A percentile compares a stretch with the other conserved stretches of the same genome.
Evolutionary conservation across 1,139 yeast genomes (phyloP).

Genomic region (Candida sp.): DNA sequence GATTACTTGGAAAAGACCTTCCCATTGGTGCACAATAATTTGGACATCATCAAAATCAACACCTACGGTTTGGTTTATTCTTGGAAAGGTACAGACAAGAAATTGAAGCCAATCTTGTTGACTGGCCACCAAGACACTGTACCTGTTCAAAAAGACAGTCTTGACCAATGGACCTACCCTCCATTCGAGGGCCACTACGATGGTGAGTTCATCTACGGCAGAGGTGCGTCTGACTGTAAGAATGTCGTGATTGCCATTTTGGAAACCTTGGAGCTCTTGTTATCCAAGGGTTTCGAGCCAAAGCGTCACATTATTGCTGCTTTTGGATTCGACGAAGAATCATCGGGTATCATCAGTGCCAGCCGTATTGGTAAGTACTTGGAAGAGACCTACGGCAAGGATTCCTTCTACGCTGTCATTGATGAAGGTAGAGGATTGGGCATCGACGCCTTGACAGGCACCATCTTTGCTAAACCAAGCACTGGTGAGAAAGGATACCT

Average conservation of each 20-base stretch:
- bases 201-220: slow-evolving; percentile 49
- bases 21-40: slow-evolving; percentile 56
- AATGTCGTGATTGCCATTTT: slow-evolving; percentile 41
- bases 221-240: slow-evolving; percentile 49
- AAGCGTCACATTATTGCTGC: slow-evolving; percentile 42
- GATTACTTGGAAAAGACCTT: slow-evolving; percentile 57
- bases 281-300: slow-evolving; percentile 33
- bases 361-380: slow-evolving; percentile 27
- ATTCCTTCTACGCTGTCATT: slow-evolving; percentile 41
- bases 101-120: slow-evolving; percentile 65
- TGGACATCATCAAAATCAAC: slow-evolving; percentile 62
- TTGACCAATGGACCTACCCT: slow-evolving; percentile 65
- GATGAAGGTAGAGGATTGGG: slow-evolving; percentile 49
- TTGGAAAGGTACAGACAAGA: slow-evolving; percentile 61
- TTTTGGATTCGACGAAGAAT: slow-evolving; percentile 52
- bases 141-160: slow-evolving; percentile 67
- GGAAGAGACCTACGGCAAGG: slow-evolving; percentile 34
- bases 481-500: slow-evolving; percentile 48
- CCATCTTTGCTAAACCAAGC: slow-evolving; percentile 40
- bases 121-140: slow-evolving; percentile 88
- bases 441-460: slow-evolving; percentile 29
- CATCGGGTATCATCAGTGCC: slow-evolving; percentile 39
- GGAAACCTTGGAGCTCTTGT: slow-evolving; percentile 42
- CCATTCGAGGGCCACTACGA: slow-evolving; percentile 77
- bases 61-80: slow-evolving; percentile 68